These are phyloP conservation scores for Xanthoceras sorbifolium DNA, from an alignment of 345 rosid genomes.

Conservation along the genomic window DNA sequence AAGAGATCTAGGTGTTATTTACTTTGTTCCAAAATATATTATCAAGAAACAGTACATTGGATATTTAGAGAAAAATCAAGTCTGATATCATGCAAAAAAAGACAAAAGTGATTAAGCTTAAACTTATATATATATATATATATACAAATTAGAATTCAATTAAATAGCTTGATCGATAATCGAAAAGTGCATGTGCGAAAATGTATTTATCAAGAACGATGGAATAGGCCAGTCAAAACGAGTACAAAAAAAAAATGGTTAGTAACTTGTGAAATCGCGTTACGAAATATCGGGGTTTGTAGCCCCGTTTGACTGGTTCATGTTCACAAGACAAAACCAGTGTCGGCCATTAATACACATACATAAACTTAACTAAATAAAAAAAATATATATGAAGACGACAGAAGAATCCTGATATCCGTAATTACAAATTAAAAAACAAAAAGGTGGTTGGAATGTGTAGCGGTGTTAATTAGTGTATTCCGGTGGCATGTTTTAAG, in stretches of 20 bases:
- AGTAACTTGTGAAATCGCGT: slow-evolving; percentile 2
- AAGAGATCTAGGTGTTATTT: no score
- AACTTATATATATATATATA: background rate
- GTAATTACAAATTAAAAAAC: slow-evolving; percentile 36
- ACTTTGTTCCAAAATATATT: no score
- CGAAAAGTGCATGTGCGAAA: background rate
- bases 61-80: no score
- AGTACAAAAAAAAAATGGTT: background rate
- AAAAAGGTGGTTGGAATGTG: background rate
- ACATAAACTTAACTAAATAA: slow-evolving; percentile 7
- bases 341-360: slow-evolving; percentile 40
- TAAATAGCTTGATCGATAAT: background rate
- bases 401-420: no score
- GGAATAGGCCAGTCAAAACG: no score
- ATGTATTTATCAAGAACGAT: background rate
- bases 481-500: slow-evolving; percentile 31
- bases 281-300: slow-evolving; percentile 17
- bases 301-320: background rate
- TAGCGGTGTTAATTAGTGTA: background rate
- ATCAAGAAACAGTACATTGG: no score
- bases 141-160: no score
- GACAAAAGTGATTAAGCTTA: no score
- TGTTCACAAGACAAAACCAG: background rate
- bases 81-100: no score
- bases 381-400: no score